phyloP scores from a whole-genome alignment of 225 moss, liverwort and hornwort genomes.

The Neckera pumila region DNA sequence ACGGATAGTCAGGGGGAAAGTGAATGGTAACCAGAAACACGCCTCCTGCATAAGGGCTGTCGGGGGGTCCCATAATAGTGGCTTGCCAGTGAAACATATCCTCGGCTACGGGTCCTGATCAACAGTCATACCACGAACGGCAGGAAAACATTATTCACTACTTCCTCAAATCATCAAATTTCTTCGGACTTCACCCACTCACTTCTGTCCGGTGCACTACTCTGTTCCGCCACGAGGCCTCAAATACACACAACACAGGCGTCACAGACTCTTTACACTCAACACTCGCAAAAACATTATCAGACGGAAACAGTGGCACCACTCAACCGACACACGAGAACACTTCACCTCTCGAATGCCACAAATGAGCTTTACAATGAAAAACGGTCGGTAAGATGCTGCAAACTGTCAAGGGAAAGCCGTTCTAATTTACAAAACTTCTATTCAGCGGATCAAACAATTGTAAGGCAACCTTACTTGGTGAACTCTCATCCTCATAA shows the following conservation, averaged over 20 bases:
- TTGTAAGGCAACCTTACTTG: background rate
- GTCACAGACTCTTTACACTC: background rate
- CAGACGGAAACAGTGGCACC: background rate
- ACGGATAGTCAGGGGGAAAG: slow-evolving; percentile 91
- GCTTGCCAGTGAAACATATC: slow-evolving; percentile 99
- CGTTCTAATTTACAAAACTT: background rate
- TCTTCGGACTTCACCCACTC: too few species aligned
- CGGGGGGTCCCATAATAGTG: slow-evolving; percentile 99
- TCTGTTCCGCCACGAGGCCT: background rate
- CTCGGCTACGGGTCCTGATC: slow-evolving; percentile 88
- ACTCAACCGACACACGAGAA: background rate
- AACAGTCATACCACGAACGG: background rate
- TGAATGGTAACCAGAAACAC: slow-evolving; percentile 98
- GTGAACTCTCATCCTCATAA: background rate
- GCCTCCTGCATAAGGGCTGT: slow-evolving; percentile 94
- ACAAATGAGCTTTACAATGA: background rate
- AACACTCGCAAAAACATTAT: background rate
- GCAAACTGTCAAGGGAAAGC: background rate
- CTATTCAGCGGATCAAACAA: background rate
- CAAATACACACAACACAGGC: background rate
- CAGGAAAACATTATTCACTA: background rate
- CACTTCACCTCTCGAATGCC: background rate
- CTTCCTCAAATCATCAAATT: background rate
- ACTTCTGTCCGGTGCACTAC: background rate
- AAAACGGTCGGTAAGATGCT: background rate